Conservation (phyloP, 371 early-diverging fungal species). For the Smittium mucronatum region DNA sequence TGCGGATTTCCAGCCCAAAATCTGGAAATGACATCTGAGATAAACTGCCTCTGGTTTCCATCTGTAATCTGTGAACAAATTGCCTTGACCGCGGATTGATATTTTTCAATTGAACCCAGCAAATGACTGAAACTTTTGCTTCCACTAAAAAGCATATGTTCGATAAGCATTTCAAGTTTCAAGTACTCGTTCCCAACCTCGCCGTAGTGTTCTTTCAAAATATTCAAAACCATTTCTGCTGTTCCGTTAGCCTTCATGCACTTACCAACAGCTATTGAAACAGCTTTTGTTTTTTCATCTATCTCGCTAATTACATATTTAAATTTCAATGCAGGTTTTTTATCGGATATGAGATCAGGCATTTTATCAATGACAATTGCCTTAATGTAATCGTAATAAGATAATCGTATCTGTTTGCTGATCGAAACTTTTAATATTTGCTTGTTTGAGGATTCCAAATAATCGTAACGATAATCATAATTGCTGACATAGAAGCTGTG, state of each 20-base stretch:
- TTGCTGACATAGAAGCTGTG: neutral
- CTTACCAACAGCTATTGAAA: conserved; percentile 44
- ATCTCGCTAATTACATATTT: conserved; percentile 40
- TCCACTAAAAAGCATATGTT: conserved; percentile 69
- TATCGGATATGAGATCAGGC: conserved; percentile 35
- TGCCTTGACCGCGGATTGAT: conserved; percentile 16
- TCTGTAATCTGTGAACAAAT: neutral
- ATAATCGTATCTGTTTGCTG: neutral
- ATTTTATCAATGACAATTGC: conserved; percentile 10
- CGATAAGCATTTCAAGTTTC: conserved; percentile 57
- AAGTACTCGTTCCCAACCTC: conserved; percentile 34
- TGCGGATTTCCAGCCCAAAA: conserved; percentile 74
- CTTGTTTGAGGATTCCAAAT: neutral
- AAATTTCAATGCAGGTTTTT: conserved; percentile 55
- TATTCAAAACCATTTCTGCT: conserved; percentile 45
- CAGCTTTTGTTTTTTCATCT: conserved; percentile 36
- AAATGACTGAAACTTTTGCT: conserved; percentile 88
- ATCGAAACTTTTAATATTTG: neutral
- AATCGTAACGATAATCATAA: neutral
- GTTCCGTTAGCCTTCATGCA: conserved; percentile 47
- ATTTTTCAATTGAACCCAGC: conserved; percentile 77
- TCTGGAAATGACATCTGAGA: conserved; percentile 55
- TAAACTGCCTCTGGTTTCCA: conserved; percentile 34
- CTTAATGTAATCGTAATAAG: neutral
- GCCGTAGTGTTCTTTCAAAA: conserved; percentile 34